Evolutionary conservation across 2,329 filamentous ascomycete genomes (phyloP).

Genomic region (Thermothelomyces thermophilus): DNA sequence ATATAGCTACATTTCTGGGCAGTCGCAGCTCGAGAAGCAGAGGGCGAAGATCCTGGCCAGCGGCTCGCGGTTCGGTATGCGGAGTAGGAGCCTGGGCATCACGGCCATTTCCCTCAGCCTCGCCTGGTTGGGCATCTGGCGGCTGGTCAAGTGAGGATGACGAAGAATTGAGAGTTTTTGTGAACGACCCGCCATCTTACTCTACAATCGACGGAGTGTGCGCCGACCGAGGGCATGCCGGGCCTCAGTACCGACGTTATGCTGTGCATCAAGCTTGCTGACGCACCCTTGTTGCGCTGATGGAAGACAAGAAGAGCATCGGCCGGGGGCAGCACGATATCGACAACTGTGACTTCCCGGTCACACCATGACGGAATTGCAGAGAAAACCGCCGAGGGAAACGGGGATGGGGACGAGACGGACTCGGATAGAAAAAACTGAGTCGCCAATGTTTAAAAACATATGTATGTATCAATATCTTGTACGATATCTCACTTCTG

Average conservation of each 20-base stretch:
- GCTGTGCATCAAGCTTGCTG: no score
- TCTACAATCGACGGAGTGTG: not conserved
- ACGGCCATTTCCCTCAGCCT: conserved; percentile 60
- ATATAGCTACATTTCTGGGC: conserved; percentile 73
- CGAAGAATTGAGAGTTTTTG: no score
- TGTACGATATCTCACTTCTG: not conserved
- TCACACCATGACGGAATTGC: no score
- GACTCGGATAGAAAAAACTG: no score
- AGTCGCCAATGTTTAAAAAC: not conserved
- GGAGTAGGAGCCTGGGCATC: conserved; percentile 61
- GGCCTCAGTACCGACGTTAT: no score
- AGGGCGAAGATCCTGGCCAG: conserved; percentile 60
- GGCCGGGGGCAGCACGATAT: no score
- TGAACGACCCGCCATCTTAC: not conserved
- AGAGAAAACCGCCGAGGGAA: no score
- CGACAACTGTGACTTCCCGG: no score
- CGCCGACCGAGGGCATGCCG: no score
- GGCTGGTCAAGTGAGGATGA: conserved; percentile 48
- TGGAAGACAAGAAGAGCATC: no score
- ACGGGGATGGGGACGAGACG: no score
- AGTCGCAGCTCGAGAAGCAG: conserved; percentile 62
- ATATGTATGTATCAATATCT: conserved; percentile 1
- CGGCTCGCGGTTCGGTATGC: conserved; percentile 65
- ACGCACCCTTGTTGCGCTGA: no score
- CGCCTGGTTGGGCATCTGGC: conserved; percentile 64